Percentiles rank a stretch among this genome's conserved stretches.
Conservation (phyloP, 345 rosid species). For the Aethionema arabicum region DNA sequence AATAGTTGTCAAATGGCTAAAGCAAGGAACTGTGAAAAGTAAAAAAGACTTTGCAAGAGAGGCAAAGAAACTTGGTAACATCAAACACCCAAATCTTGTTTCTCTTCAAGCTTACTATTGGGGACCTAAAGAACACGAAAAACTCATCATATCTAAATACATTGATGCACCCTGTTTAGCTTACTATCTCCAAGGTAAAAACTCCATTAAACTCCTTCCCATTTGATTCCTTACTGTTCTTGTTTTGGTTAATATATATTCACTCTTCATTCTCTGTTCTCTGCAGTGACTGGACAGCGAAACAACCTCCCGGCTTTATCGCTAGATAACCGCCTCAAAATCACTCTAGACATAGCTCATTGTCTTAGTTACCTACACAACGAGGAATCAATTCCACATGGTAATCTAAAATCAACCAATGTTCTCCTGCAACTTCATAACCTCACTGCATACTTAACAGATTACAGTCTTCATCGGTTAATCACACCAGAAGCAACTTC, state of each 20-base stretch:
- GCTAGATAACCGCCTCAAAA: conserved; percentile 54
- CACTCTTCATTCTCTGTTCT: conserved; percentile 19
- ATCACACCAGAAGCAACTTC: conserved; percentile 80
- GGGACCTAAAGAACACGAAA: conserved; percentile 85
- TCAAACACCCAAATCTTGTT: conserved; percentile 84
- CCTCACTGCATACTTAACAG: conserved; percentile 60
- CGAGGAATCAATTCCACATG: conserved; percentile 85
- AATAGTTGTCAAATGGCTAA: conserved; percentile 81
- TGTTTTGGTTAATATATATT: neutral
- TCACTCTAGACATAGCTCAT: conserved; percentile 57
- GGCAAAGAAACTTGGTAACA: conserved; percentile 78
- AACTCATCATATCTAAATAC: conserved; percentile 67
- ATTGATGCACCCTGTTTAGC: conserved; percentile 62
- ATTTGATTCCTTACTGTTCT: neutral
- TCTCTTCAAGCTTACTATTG: conserved; percentile 83
- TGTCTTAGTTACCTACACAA: conserved; percentile 83
- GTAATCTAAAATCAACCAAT: conserved; percentile 87
- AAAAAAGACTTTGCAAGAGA: conserved; percentile 85
- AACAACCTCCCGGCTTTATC: conserved; percentile 52
- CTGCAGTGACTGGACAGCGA: conserved; percentile 52
- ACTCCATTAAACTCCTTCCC: neutral
- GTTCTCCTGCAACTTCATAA: conserved; percentile 57
- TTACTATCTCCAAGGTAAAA: conserved; percentile 75
- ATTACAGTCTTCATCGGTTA: conserved; percentile 82
- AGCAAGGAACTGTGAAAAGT: conserved; percentile 80